Conservation (phyloP, 768 basidiomycete genomes). For the Amanita molliuscula region DNA sequence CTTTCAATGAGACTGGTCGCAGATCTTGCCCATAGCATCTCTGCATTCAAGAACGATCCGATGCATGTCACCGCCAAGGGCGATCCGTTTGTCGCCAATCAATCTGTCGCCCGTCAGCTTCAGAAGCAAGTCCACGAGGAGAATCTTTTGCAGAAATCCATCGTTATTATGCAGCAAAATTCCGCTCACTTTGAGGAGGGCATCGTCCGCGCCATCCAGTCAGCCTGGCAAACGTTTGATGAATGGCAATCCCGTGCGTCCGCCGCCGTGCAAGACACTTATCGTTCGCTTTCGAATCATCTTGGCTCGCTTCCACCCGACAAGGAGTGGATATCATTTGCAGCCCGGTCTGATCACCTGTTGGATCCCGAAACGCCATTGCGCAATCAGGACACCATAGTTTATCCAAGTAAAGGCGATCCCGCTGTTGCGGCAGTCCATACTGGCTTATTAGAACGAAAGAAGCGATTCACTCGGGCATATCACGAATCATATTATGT, state of each 20-base stretch:
- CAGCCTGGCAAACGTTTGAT: conserved; percentile 94
- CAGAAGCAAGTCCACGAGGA: conserved; percentile 94
- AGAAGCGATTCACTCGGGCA: conserved; percentile 85
- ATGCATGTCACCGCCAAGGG: conserved; percentile 70
- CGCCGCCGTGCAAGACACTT: conserved; percentile 61
- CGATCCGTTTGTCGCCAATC: conserved; percentile 76
- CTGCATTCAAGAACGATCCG: conserved; percentile 92
- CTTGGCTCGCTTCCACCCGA: conserved; percentile 80
- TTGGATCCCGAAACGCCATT: conserved; percentile 96
- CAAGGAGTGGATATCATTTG: conserved; percentile 93
- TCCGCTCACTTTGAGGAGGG: conserved; percentile 96
- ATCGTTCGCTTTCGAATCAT: conserved; percentile 54
- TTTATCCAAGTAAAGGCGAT: conserved; percentile 88
- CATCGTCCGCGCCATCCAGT: conserved; percentile 89
- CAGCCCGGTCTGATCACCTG: conserved; percentile 87
- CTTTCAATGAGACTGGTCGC: conserved; percentile 76
- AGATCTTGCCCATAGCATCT: conserved; percentile 79
- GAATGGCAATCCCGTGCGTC: conserved; percentile 87
- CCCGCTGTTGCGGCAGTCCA: conserved; percentile 80
- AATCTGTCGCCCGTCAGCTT: conserved; percentile 67
- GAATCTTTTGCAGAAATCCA: conserved; percentile 93
- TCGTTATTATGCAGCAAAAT: conserved; percentile 97
- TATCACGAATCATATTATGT: conserved; percentile 87
- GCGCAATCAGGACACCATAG: conserved; percentile 63
- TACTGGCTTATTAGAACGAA: conserved; percentile 84